phyloP scores from a whole-genome alignment of 1,139 yeast genomes.

The Blastobotrys proliferans region DNA sequence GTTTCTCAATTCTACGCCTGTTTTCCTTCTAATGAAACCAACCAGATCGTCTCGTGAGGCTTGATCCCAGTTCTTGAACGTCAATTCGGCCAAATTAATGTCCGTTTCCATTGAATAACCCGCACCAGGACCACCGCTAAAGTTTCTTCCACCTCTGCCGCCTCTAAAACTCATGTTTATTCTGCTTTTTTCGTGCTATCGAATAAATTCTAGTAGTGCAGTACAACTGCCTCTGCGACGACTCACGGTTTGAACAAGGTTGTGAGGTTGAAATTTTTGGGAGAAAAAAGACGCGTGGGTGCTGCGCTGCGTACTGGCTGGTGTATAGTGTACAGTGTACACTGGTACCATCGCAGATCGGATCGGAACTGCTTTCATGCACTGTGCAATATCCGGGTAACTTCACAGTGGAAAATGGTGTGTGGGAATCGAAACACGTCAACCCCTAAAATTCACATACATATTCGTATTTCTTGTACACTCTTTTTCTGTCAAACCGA shows the following conservation, averaged over 20 bases:
- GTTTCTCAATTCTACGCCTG: slow-evolving; percentile 53
- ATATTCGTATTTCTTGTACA: background rate
- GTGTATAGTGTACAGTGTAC: too few species aligned
- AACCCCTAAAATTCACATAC: too few species aligned
- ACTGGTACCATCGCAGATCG: too few species aligned
- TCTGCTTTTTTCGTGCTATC: background rate
- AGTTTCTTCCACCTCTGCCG: slow-evolving; percentile 11
- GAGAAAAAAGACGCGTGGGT: too few species aligned
- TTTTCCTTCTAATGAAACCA: slow-evolving; percentile 64
- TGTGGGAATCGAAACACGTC: too few species aligned
- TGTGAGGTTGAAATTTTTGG: too few species aligned
- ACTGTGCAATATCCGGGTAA: too few species aligned
- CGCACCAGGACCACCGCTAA: slow-evolving; percentile 2
- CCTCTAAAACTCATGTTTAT: slow-evolving; percentile 12
- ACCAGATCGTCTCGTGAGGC: slow-evolving; percentile 59
- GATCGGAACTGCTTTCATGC: too few species aligned
- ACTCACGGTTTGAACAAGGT: too few species aligned
- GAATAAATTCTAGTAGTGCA: background rate
- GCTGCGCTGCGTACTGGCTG: too few species aligned
- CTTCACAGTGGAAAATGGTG: too few species aligned
- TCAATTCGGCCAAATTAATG: slow-evolving; percentile 44
- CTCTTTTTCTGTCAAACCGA: background rate
- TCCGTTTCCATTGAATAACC: slow-evolving; percentile 5
- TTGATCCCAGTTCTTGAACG: slow-evolving; percentile 78
- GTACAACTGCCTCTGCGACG: too few species aligned